Percentiles rank a stretch among this genome's conserved stretches.
Conservation (phyloP, 2,329 filamentous ascomycete species). For the Phyllosticta paracitricarpa region DNA sequence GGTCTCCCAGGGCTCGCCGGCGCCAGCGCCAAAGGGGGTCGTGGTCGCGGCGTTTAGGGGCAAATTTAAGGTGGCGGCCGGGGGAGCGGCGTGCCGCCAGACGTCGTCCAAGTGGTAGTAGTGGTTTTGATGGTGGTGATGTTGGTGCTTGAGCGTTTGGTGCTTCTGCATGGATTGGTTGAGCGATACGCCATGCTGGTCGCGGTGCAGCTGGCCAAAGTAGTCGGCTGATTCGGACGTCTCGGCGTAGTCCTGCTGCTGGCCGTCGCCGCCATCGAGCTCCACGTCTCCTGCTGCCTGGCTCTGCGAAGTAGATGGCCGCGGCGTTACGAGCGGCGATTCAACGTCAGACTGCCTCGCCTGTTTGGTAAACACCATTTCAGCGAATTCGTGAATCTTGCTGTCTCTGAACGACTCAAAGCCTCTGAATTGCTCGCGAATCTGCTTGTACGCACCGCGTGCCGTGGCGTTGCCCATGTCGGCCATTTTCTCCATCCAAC, state of each 20-base stretch:
- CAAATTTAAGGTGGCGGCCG: too few species aligned
- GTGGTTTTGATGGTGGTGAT: too few species aligned
- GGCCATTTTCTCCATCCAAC: constrained; percentile 25
- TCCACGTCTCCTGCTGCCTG: background rate
- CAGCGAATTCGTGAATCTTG: background rate
- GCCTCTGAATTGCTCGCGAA: background rate
- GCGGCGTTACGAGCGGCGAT: background rate
- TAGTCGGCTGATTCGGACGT: background rate
- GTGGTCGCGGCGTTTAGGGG: too few species aligned
- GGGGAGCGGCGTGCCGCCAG: too few species aligned
- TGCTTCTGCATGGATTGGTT: background rate
- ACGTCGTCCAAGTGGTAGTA: too few species aligned
- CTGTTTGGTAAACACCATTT: background rate
- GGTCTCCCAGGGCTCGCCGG: background rate
- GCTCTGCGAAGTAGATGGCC: background rate
- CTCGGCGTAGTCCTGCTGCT: too few species aligned
- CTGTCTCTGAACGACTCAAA: background rate
- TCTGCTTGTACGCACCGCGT: constrained; percentile 1
- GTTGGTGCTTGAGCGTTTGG: background rate
- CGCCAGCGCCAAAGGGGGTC: background rate
- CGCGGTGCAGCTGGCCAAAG: background rate
- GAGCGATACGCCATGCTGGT: background rate
- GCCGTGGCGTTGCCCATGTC: constrained; percentile 9
- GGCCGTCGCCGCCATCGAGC: too few species aligned
- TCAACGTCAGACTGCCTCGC: background rate